Evolutionary conservation across 495 filamentous ascomycete genomes (phyloP).

Genomic region (Trichoderma orchidacearum): DNA sequence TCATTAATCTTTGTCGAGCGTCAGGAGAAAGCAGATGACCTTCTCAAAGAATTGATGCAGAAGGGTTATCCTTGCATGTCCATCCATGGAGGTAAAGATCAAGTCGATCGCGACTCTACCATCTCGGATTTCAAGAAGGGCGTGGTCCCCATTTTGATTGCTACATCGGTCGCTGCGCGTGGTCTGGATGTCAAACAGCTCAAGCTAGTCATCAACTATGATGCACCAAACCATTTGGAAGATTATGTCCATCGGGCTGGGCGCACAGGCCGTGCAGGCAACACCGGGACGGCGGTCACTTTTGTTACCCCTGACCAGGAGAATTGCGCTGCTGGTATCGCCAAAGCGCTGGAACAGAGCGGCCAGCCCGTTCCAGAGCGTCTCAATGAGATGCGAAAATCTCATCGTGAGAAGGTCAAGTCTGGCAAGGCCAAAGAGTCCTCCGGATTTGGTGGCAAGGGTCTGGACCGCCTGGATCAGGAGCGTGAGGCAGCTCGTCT

Average conservation of each 20-base stretch:
- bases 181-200: slow-evolving; percentile 95
- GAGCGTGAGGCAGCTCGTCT: slow-evolving; percentile 75
- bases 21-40: slow-evolving; percentile 82
- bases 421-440: slow-evolving; percentile 78
- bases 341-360: slow-evolving; percentile 87
- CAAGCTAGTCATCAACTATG: slow-evolving; percentile 93
- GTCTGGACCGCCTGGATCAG: slow-evolving; percentile 78
- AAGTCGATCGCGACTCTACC: slow-evolving; percentile 86
- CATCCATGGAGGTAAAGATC: slow-evolving; percentile 93
- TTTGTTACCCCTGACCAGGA: slow-evolving; percentile 89
- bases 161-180: slow-evolving; percentile 91
- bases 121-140: slow-evolving; percentile 94
- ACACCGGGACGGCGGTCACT: slow-evolving; percentile 87
- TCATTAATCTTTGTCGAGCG: slow-evolving; percentile 88
- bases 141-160: slow-evolving; percentile 76
- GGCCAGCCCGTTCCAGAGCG: slow-evolving; percentile 65
- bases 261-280: slow-evolving; percentile 87
- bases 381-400: slow-evolving; percentile 42
- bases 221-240: slow-evolving; percentile 91
- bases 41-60: slow-evolving; percentile 69
- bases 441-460: slow-evolving; percentile 90
- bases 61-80: slow-evolving; percentile 92
- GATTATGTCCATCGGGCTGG: slow-evolving; percentile 97
- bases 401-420: slow-evolving; percentile 81
- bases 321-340: slow-evolving; percentile 77